Base-by-base conservation (phyloP, 306 rosid genomes). In the Acacia crassicarpa region DNA sequence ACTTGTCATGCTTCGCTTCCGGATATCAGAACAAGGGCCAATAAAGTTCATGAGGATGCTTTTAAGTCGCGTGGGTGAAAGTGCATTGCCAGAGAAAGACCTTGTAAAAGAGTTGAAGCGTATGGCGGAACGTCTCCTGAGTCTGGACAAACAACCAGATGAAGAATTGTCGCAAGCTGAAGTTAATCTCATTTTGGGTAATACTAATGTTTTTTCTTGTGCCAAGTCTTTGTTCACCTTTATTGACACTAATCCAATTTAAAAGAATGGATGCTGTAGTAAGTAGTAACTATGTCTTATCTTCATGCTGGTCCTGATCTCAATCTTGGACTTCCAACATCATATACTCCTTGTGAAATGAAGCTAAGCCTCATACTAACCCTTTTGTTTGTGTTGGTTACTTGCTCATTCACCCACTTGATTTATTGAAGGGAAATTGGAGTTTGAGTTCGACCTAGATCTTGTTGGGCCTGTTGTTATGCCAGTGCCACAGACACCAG, bases 1-100 rank as follows among this genome's bases (percentile, higher is more conserved):
- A 68, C 91, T 95, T 63, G 91, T 91, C 76, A 78, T 85, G 85
- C 94, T 95, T 81, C 93, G 87, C 76, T 93, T 93, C 83, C 91
- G 91, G 76, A 76, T 30, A n/a, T 89, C 97, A 35, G 96, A 92
- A 83, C 92, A 92, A 89, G 92, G 63, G 71, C 90, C 93, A 35
- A 83, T 93, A 74, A 87, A 84, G 82, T 78, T 92, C 75, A 92
- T 92, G 91, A 92, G 92, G 90, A 86, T 86, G 74, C 92, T 93
- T 49, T 44, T 93, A 56, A 59, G 46, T 67, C 88, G 78, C 16
- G 23, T 84, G 72, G 73, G 76, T 82, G 86, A 79, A 76, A 56
- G 78, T 82, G 83, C 80, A 66, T 82, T 85, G 49, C 67, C 90
- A 30, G 90, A 87, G 68, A 87, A 84, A 72, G 90, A 87, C 61